Evolutionary conservation across 768 basidiomycete species (phyloP).

Genomic region (Neoboletus subvelutipes): DNA sequence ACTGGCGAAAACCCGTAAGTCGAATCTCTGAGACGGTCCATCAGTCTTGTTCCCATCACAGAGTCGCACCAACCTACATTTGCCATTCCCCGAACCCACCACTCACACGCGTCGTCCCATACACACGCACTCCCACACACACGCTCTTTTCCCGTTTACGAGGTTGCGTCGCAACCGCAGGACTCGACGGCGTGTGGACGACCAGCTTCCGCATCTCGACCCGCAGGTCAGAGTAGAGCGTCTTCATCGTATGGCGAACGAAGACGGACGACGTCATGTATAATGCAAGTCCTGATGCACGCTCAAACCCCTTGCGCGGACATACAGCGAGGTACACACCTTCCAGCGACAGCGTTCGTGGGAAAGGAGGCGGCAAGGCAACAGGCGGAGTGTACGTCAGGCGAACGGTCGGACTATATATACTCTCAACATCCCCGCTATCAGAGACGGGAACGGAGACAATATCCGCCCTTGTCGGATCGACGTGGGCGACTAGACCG

Average conservation of each 20-base stretch:
- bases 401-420: constrained; percentile 62
- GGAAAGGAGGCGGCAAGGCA: constrained; percentile 65
- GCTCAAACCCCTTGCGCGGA: constrained; percentile 1
- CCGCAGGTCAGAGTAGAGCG: constrained; percentile 64
- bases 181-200: constrained; percentile 21
- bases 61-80: constrained; percentile 46
- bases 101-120: constrained; percentile 62
- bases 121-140: constrained; percentile 52
- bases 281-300: constrained; percentile 58
- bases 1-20: constrained; percentile 72
- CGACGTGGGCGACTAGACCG: constrained; percentile 60
- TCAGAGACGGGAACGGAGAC: constrained; percentile 26
- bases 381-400: constrained; percentile 70
- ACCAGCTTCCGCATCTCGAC: constrained; percentile 54
- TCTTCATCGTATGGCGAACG: constrained; percentile 71
- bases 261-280: constrained; percentile 72
- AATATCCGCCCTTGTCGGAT: constrained; percentile 41
- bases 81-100: constrained; percentile 67
- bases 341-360: constrained; percentile 66
- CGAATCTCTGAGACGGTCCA: constrained; percentile 50
- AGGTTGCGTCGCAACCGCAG: background rate
- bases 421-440: constrained; percentile 39
- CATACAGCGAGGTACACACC: constrained; percentile 40
- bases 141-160: constrained; percentile 55
- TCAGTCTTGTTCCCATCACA: background rate